Percentiles rank a stretch among this genome's conserved stretches.
Evolutionary conservation across 768 basidiomycete genomes (phyloP).

Genomic region (Phylloporus sp.): DNA sequence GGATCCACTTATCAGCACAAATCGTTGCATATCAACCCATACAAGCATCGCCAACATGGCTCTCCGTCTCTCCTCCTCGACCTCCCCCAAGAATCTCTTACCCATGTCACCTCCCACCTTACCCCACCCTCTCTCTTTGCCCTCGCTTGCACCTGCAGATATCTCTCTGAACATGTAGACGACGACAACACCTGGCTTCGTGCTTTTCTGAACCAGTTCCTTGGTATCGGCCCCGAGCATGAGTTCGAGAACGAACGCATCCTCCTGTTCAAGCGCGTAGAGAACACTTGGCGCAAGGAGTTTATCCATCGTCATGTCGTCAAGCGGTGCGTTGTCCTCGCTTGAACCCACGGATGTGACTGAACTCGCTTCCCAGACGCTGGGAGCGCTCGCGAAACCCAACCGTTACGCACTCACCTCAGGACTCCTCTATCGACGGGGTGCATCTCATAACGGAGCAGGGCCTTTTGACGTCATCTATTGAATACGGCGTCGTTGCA

Average conservation of each 20-base stretch:
- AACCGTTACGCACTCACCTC: conserved; percentile 61
- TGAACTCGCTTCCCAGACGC: conserved; percentile 42
- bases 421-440: conserved; percentile 50
- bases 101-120: conserved; percentile 71
- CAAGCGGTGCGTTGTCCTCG: conserved; percentile 41
- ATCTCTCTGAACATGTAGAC: conserved; percentile 61
- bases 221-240: conserved; percentile 63
- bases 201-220: conserved; percentile 66
- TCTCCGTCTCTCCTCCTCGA: conserved; percentile 41
- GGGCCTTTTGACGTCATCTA: conserved; percentile 58
- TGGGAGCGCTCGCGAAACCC: conserved; percentile 64
- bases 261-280: conserved; percentile 52
- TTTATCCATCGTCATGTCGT: conserved; percentile 56
- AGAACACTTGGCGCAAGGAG: conserved; percentile 66
- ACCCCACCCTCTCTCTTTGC: conserved; percentile 57
- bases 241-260: conserved; percentile 44
- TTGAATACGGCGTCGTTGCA: conserved; percentile 66
- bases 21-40: conserved; percentile 15
- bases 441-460: conserved; percentile 58
- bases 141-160: conserved; percentile 50
- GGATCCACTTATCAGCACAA: conserved; percentile 30
- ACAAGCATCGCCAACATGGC: conserved; percentile 48
- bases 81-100: conserved; percentile 69
- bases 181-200: conserved; percentile 79
- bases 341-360: not conserved